These are phyloP conservation scores for Actinomucor elegans DNA, from an alignment of 371 early-diverging fungal genomes.

Conservation along the genomic window DNA sequence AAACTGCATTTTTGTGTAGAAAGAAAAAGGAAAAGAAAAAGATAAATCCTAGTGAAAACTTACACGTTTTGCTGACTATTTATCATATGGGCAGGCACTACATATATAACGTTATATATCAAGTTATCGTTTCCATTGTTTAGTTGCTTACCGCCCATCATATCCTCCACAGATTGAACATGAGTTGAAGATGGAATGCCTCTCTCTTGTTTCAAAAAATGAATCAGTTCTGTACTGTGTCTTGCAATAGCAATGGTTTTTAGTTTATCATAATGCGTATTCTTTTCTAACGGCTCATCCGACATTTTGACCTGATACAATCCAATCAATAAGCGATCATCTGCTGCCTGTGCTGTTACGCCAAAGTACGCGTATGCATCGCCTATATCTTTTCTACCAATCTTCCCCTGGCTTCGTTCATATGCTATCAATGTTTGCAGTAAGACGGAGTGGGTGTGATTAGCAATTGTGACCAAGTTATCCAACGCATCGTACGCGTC, in stretches of 20 bases:
- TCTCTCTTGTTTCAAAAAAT: conserved; percentile 27
- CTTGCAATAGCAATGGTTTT: conserved; percentile 32
- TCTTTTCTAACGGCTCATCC: conserved; percentile 35
- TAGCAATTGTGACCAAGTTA: conserved; percentile 37
- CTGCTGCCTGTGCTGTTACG: conserved; percentile 25
- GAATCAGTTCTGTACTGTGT: conserved; percentile 23
- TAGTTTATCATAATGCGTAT: conserved; percentile 29
- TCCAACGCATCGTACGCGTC: conserved; percentile 38
- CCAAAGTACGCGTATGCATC: conserved; percentile 58
- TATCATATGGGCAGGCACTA: conserved; percentile 23
- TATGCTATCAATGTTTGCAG: conserved; percentile 45
- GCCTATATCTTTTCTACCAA: conserved; percentile 43
- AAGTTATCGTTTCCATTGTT: neutral
- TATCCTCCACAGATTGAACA: conserved; percentile 5
- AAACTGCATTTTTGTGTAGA: neutral
- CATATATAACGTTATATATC: neutral
- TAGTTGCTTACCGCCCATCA: conserved; percentile 16
- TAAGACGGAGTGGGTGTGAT: conserved; percentile 30
- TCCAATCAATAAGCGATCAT: conserved; percentile 30
- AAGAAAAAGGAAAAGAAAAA: neutral
- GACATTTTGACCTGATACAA: conserved; percentile 33
- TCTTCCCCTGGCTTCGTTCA: conserved; percentile 48
- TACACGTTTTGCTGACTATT: conserved; percentile 5
- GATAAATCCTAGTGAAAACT: too few relatives aligned
- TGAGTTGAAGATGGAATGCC: conserved; percentile 8